Percentiles rank a stretch among this genome's conserved stretches.
phyloP scores from a whole-genome alignment of 2,329 filamentous ascomycete genomes.

The Fusarium solani-melongenae region DNA sequence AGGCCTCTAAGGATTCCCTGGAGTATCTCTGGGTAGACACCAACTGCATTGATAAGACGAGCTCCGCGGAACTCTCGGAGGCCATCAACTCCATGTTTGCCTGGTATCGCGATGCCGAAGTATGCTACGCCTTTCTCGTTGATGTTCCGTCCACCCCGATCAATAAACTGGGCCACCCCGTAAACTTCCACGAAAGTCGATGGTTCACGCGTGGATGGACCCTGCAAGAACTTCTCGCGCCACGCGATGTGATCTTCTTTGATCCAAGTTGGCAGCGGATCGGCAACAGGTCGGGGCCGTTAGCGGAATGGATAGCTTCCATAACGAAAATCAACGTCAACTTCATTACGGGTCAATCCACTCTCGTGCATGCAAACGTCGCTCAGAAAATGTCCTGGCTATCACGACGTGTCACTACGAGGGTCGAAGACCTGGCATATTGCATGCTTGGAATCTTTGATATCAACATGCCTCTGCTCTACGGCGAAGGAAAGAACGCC shows the following conservation, averaged over 20 bases:
- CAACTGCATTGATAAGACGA: background rate
- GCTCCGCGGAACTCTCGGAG: background rate
- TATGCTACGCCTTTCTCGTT: background rate
- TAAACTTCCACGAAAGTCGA: no score
- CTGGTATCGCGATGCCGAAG: background rate
- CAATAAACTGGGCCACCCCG: no score
- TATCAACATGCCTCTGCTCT: background rate
- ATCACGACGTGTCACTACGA: background rate
- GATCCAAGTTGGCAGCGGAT: background rate
- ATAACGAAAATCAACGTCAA: background rate
- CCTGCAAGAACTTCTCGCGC: background rate
- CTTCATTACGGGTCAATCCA: background rate
- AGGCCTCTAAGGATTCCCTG: background rate
- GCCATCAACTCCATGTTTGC: background rate
- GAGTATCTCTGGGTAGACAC: background rate
- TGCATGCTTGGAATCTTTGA: background rate
- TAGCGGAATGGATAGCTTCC: background rate
- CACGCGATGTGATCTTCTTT: background rate
- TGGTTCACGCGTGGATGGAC: background rate
- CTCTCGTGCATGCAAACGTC: background rate
- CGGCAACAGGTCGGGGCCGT: background rate
- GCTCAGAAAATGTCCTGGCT: background rate
- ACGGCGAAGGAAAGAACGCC: background rate
- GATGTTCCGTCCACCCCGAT: no score
- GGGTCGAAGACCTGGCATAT: background rate